These are phyloP conservation scores for Trametes pubescens DNA, from an alignment of 1,284 basidiomycete genomes.

Conservation along the genomic window DNA sequence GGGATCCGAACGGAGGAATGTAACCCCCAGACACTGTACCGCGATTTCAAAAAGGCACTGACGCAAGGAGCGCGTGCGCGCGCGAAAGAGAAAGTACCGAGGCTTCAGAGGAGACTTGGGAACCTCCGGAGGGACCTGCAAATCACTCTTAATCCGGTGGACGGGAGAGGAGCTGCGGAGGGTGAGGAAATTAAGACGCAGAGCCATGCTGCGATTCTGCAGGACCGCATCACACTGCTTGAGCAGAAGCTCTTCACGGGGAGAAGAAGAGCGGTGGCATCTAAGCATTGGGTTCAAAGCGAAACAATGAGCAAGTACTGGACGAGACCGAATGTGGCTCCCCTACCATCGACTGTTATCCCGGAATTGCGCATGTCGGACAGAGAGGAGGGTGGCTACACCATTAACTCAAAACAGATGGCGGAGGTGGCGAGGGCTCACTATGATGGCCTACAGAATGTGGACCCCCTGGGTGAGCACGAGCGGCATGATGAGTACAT, in stretches of 20 bases:
- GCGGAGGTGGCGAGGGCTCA: background rate
- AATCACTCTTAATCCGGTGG: no score
- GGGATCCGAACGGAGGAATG: background rate
- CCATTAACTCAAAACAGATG: background rate
- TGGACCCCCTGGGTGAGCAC: background rate
- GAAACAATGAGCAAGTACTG: conserved; percentile 45
- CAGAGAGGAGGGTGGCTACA: background rate
- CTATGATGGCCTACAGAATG: background rate
- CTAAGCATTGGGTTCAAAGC: conserved; percentile 32
- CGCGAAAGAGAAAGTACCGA: background rate
- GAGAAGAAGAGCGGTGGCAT: background rate
- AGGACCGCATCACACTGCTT: background rate
- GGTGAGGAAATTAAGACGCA: no score
- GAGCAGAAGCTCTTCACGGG: background rate
- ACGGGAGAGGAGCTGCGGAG: no score
- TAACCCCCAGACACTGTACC: background rate
- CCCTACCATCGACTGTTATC: background rate
- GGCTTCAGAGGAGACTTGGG: background rate
- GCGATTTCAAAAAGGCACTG: background rate
- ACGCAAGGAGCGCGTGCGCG: background rate
- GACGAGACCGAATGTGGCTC: conserved; percentile 33
- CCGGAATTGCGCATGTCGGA: no score
- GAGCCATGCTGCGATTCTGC: background rate
- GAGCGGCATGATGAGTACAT: background rate
- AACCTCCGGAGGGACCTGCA: no score